Evolutionary conservation across 169 alveolate genomes (phyloP).

Genomic region (Cryptosporidium felis): DNA sequence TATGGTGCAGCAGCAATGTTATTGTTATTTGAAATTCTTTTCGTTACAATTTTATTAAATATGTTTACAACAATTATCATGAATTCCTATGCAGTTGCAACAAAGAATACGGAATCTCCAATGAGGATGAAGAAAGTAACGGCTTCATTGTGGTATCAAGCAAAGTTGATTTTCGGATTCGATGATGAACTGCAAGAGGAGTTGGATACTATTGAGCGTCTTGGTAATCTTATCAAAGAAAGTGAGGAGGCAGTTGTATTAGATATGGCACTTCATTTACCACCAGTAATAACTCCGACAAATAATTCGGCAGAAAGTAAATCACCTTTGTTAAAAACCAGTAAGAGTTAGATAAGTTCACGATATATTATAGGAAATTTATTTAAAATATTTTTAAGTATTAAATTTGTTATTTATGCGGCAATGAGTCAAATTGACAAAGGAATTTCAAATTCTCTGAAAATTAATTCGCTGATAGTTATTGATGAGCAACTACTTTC

Average conservation of each 20-base stretch:
- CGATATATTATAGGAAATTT: neutral
- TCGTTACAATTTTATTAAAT: slow-evolving; percentile 44
- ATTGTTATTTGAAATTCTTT: slow-evolving; percentile 49
- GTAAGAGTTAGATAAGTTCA: neutral
- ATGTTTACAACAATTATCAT: slow-evolving; percentile 70
- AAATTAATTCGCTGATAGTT: neutral
- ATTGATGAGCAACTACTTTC: neutral
- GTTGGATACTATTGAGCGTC: slow-evolving; percentile 45
- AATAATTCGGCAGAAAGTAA: neutral
- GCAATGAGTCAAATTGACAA: neutral
- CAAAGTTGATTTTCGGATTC: slow-evolving; percentile 56
- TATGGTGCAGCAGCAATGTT: slow-evolving; percentile 71
- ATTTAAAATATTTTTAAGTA: neutral
- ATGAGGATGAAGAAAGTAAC: slow-evolving; percentile 69
- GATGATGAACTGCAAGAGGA: slow-evolving; percentile 54
- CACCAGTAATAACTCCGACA: slow-evolving; percentile 44
- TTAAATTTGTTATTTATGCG: neutral
- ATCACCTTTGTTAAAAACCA: slow-evolving; percentile 20
- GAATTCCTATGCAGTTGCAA: slow-evolving; percentile 67
- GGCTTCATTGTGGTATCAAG: slow-evolving; percentile 70
- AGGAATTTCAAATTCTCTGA: neutral
- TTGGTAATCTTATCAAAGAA: slow-evolving; percentile 17
- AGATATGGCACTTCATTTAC: slow-evolving; percentile 71
- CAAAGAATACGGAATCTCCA: slow-evolving; percentile 47
- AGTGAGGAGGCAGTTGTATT: slow-evolving; percentile 64